Percentiles rank a stretch among this genome's conserved stretches.
These are phyloP conservation scores for Coemansia brasiliensis DNA, from an alignment of 192 early-diverging fungal species.

Conservation along the genomic window DNA sequence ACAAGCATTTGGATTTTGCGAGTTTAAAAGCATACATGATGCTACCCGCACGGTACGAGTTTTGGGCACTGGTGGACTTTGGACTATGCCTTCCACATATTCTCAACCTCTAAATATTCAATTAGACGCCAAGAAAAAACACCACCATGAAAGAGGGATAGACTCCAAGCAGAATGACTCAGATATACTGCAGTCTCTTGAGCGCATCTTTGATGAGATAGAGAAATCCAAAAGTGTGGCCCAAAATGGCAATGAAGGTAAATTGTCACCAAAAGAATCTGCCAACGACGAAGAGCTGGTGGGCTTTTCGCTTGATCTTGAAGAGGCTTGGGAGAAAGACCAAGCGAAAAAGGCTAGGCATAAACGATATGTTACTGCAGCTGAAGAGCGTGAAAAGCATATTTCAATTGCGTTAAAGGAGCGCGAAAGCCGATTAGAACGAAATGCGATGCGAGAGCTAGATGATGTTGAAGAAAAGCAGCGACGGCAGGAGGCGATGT, in stretches of 20 bases:
- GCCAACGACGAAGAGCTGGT: slow-evolving; percentile 1
- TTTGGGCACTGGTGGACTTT: slow-evolving; percentile 4
- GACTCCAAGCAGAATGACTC: background rate
- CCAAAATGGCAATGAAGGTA: background rate
- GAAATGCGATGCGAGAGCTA: slow-evolving; percentile 35
- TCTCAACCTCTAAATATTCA: too few species aligned
- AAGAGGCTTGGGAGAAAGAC: slow-evolving; percentile 36
- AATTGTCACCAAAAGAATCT: background rate
- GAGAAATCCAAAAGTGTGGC: slow-evolving; percentile 1
- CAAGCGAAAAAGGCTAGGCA: slow-evolving; percentile 9
- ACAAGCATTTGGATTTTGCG: slow-evolving; percentile 50
- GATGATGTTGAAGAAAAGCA: slow-evolving; percentile 37
- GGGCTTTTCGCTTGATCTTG: slow-evolving; percentile 23
- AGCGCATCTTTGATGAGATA: slow-evolving; percentile 14
- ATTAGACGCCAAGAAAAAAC: too few species aligned
- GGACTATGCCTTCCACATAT: background rate
- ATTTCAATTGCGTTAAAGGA: slow-evolving; percentile 19
- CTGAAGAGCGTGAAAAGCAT: slow-evolving; percentile 26
- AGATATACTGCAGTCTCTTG: slow-evolving; percentile 10
- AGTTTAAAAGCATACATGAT: slow-evolving; percentile 17
- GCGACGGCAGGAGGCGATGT: slow-evolving; percentile 13
- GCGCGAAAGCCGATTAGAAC: slow-evolving; percentile 25
- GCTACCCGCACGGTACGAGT: slow-evolving; percentile 24
- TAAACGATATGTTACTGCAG: slow-evolving; percentile 22
- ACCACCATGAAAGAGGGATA: too few species aligned